Base-by-base conservation (phyloP, 2,329 filamentous ascomycete species). In the Fusarium tanahbumbuense region DNA sequence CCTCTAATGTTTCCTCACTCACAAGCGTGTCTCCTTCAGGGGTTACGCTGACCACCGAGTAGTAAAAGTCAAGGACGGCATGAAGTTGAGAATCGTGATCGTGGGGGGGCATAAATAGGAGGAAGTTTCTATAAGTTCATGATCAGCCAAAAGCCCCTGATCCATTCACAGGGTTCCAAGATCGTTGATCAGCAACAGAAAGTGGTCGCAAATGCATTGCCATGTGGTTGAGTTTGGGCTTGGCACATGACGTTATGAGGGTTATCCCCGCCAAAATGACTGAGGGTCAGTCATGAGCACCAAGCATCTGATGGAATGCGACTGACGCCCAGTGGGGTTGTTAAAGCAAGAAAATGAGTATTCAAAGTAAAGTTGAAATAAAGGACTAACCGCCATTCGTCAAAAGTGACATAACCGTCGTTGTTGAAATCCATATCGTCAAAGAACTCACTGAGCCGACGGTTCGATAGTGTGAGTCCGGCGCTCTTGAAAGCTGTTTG, bases 21-120 rank as follows among this genome's bases (percentile, higher is more conserved):
- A 98, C 91, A 76, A 93, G 87, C 73, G 96, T 96, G 83, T 98
- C 96, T 80, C 96, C 96, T 86, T 99, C 96, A 66, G 93, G 86
- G 76, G 93, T 97, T 78, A 99, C 86, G 80, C 92, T 94, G 78
- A 97, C 90, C 73, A 95, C 93, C 50, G 93, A 92, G 62, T 92
- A 91, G 81, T 97, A 99, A 82, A 97, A 98, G 54, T 93, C 94
- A 74, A 98, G 85, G 58, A 98, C 92, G 56, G 93, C 90, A 77
- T 91, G 89, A 46, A 99, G 87, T 70, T 92, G 91, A 25, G 92
- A 89, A 60, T 87, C 86, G 72, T 89, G 84, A 69, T 90, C 86
- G 64, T 82, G 77, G 63, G 83, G 83, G 22, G 89, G 89, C 83
- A 98, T 92, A 81, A 98, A 98, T 46, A 98, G 88, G 27, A 98